A percentile compares a stretch with the other conserved stretches of the same genome.
phyloP scores from a whole-genome alignment of 257 asterid genomes.

The Ligustrum vulgare region DNA sequence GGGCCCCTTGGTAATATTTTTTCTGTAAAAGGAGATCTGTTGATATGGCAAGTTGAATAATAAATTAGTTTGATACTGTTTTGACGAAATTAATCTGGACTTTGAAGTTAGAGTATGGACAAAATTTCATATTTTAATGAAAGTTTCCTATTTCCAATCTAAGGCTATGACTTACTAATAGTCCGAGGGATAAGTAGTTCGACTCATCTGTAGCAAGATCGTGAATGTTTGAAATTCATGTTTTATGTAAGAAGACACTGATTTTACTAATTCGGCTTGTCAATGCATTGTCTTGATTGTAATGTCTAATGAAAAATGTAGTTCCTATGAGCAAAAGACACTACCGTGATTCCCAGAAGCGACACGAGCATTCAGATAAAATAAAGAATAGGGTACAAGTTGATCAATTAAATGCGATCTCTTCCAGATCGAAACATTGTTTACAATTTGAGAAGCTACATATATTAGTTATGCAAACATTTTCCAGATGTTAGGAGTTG shows the following conservation, averaged over 20 bases:
- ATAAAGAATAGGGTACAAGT: background rate
- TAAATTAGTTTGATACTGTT: no score
- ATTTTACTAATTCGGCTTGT: background rate
- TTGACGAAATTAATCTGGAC: background rate
- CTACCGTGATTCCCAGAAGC: background rate
- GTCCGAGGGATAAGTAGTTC: background rate
- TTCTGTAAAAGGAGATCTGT: background rate
- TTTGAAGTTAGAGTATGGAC: background rate
- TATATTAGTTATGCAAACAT: background rate
- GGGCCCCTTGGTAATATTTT: slow-evolving; percentile 1
- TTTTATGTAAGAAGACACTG: background rate
- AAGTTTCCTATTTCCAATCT: background rate
- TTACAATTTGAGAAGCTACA: background rate
- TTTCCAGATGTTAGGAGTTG: background rate
- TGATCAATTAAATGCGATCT: background rate
- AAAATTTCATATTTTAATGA: background rate
- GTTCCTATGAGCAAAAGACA: background rate
- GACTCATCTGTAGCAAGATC: background rate
- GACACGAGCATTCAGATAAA: background rate
- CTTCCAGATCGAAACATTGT: background rate
- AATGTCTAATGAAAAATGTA: background rate
- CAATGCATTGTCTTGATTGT: background rate
- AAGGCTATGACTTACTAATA: background rate
- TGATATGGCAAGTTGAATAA: background rate
- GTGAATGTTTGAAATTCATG: background rate